Percentiles rank a stretch among this genome's conserved stretches.
Evolutionary conservation across 345 rosid genomes (phyloP).

Genomic region (Barbarea vulgaris): DNA sequence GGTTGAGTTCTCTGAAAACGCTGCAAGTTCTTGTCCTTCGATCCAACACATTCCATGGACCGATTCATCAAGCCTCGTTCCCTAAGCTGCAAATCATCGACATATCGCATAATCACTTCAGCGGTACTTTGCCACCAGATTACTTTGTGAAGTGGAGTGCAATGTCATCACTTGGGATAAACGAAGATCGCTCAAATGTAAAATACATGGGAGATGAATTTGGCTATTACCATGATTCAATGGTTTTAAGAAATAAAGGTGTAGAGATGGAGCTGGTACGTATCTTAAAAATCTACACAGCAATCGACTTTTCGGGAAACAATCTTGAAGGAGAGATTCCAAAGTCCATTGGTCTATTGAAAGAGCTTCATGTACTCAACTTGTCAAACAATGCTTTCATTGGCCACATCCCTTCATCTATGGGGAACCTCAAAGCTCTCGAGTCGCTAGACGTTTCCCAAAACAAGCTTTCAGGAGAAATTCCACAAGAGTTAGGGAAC

Average conservation of each 20-base stretch:
- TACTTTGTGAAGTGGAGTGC: neutral
- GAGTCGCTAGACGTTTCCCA: neutral
- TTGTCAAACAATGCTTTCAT: constrained; percentile 13
- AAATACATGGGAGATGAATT: neutral
- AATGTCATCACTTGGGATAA: neutral
- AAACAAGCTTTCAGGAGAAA: neutral
- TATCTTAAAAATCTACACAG: neutral
- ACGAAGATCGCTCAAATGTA: neutral
- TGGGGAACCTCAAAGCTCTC: neutral
- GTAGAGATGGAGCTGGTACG: neutral
- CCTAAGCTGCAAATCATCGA: neutral
- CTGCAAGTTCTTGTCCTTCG: constrained; percentile 50
- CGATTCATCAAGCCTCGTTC: constrained; percentile 1
- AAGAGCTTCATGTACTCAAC: constrained; percentile 21
- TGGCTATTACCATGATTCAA: neutral
- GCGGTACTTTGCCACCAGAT: neutral
- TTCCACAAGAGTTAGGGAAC: neutral
- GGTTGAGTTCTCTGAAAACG: constrained; percentile 23
- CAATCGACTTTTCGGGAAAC: constrained; percentile 24
- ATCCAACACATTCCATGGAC: constrained; percentile 34
- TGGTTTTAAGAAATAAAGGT: constrained; percentile 10
- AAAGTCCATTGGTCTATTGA: constrained; percentile 27
- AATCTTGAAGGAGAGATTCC: constrained; percentile 37
- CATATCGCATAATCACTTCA: neutral
- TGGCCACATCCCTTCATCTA: neutral